Evolutionary conservation across 2,329 filamentous ascomycete species (phyloP), one percentile per base, ranked within the genome.

Genomic region (Didymella pomorum): DNA sequence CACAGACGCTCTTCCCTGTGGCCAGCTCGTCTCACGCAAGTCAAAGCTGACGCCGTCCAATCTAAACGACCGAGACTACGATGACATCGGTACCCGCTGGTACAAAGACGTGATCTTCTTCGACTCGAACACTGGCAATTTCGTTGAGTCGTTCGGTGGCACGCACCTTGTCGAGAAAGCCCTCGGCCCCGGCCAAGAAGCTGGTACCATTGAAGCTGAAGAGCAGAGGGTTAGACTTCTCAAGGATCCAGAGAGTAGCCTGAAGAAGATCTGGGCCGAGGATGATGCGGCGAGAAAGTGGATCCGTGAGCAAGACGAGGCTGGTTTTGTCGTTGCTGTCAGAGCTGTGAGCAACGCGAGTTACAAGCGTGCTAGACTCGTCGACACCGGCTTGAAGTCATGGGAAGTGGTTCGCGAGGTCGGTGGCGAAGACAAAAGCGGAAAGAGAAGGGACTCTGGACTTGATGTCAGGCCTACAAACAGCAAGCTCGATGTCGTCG

Each of bases 51-150:
- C 64, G 6, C 63, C 73, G n/a, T 59, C 67, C 9, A 60, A 56
- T 2, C 69, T 76, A 37, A 63, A 69, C 52, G 69, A 76, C 62
- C 67, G 71, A 45, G 71, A 76, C 69, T 76, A 69, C 62, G 72
- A 76, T 42, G 74, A 76, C 56, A 60, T 72, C 26, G 73, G 72
- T 61, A 69, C 68, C 2, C 65, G 67, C 47, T 76, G 73, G 73
- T 74, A 76, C 70, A 76, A 76, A 49, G 73, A 75, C 33, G 73
- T 76, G 39, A 72, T 76, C 53, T 61, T 70, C 61, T 65, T 74
- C 60, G 61, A 69, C 59, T 31, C 60, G 4, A 52, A 55, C n/a
- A 58, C 64, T 12, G 69, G 68, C 28, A 39, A 52, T 52, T 75
- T 76, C 51, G 54, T 66, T 35, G 64, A 70, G 43, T 71, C 67